phyloP scores from a whole-genome alignment of 1,139 yeast species.

The Yamadazyma sp. region DNA sequence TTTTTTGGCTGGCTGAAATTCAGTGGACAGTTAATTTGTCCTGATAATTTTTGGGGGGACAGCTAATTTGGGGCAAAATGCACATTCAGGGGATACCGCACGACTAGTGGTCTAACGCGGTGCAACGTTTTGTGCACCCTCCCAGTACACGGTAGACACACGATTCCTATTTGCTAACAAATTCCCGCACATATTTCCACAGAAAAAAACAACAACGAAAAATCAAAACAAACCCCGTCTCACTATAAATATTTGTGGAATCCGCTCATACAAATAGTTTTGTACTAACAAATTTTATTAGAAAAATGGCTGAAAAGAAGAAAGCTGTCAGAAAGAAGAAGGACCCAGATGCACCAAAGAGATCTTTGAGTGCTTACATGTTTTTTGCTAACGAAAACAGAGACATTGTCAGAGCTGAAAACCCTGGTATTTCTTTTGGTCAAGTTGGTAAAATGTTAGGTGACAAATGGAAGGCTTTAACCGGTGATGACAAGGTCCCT shows the following conservation, averaged over 20 bases:
- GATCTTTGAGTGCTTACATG: constrained; percentile 98
- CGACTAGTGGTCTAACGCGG: no score
- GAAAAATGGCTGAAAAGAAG: constrained; percentile 38
- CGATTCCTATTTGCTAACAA: not conserved
- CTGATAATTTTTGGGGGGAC: not conserved
- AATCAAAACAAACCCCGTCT: constrained; percentile 4
- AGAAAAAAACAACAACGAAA: constrained; percentile 7
- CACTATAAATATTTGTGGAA: constrained; percentile 9
- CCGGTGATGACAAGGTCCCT: constrained; percentile 78
- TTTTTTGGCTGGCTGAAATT: not conserved
- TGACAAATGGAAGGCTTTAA: constrained; percentile 92
- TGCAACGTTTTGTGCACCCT: no score
- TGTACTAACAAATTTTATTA: constrained; percentile 1
- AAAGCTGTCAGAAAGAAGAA: constrained; percentile 53
- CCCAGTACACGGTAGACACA: constrained; percentile 4
- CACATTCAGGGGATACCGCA: no score
- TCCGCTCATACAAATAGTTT: constrained; percentile 6
- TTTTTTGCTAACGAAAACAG: constrained; percentile 97
- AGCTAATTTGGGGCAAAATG: no score
- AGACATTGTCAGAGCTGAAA: constrained; percentile 89
- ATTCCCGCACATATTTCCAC: constrained; percentile 1
- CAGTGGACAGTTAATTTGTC: not conserved
- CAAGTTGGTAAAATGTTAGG: constrained; percentile 91
- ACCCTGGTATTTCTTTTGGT: constrained; percentile 92
- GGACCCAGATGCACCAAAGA: constrained; percentile 99